Evolutionary conservation across 2,329 filamentous ascomycete species (phyloP).

Genomic region (Fusarium sp.): DNA sequence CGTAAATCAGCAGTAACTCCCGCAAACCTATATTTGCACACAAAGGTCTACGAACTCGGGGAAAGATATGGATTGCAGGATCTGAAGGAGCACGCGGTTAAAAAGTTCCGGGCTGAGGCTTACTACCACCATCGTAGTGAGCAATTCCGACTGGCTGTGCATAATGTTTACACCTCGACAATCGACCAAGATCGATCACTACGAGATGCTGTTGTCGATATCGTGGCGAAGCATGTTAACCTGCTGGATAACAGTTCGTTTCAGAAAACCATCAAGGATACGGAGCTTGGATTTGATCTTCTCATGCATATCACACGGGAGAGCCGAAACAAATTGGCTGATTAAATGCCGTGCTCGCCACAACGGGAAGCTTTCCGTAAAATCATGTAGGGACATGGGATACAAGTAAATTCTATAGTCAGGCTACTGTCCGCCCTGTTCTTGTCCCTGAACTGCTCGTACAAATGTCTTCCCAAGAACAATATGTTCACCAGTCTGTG

Average conservation of each 20-base stretch:
- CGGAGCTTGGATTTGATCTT: no score
- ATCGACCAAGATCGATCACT: slow-evolving; percentile 1
- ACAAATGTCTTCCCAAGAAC: neutral
- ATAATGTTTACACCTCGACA: slow-evolving; percentile 1
- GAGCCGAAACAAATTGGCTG: no score
- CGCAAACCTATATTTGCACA: neutral
- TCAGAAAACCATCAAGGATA: no score
- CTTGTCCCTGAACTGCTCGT: rapidly evolving
- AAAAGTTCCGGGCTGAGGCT: neutral
- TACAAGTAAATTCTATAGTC: no score
- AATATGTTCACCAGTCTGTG: rapidly evolving
- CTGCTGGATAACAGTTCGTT: no score
- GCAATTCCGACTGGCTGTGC: no score
- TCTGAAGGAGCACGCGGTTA: neutral
- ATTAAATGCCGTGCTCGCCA: no score
- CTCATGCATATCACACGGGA: no score
- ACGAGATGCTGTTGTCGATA: neutral
- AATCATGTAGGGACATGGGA: no score
- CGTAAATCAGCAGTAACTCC: no score
- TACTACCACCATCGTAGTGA: no score
- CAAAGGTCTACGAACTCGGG: slow-evolving; percentile 1
- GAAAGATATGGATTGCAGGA: slow-evolving; percentile 9
- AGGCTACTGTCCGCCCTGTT: neutral
- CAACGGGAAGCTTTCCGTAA: no score
- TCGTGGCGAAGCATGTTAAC: rapidly evolving